Evolutionary conservation across 2,329 filamentous ascomycete genomes (phyloP).

Genomic region (Trichoderma gracile): DNA sequence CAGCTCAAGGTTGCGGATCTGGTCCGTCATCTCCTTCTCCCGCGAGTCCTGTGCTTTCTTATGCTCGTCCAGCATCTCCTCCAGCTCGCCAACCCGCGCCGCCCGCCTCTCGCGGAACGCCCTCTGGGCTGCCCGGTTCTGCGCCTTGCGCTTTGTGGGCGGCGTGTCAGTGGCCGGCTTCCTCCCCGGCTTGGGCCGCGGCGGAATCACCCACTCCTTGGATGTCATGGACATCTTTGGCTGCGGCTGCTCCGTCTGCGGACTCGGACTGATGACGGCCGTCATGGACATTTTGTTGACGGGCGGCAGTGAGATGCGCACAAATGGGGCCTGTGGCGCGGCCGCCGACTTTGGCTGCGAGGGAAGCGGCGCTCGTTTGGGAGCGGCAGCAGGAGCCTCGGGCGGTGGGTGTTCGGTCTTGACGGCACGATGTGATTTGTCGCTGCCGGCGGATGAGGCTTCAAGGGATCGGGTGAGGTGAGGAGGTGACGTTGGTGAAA

Average conservation of each 20-base stretch:
- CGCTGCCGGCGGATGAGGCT: not conserved
- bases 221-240: constrained; percentile 66
- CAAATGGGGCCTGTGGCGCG: constrained; percentile 35
- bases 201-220: constrained; percentile 84
- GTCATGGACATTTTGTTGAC: constrained; percentile 52
- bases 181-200: constrained; percentile 82
- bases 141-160: constrained; percentile 88
- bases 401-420: constrained; percentile 8
- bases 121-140: constrained; percentile 89
- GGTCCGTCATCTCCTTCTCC: constrained; percentile 59
- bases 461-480: constrained; percentile 14
- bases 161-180: constrained; percentile 94
- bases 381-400: constrained; percentile 27
- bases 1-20: constrained; percentile 59
- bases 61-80: constrained; percentile 65
- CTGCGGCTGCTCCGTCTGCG: constrained; percentile 43
- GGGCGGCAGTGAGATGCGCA: constrained; percentile 40
- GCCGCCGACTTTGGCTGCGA: constrained; percentile 33
- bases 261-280: constrained; percentile 47
- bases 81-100: constrained; percentile 75
- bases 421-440: not conserved
- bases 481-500: constrained; percentile 25
- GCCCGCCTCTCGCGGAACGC: constrained; percentile 87
- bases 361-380: constrained; percentile 37
- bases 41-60: constrained; percentile 58